Evolutionary conservation across 176 grass and related monocot genomes (phyloP), one percentile per base, ranked within the genome.

Genomic region (Lolium multiflorum): DNA sequence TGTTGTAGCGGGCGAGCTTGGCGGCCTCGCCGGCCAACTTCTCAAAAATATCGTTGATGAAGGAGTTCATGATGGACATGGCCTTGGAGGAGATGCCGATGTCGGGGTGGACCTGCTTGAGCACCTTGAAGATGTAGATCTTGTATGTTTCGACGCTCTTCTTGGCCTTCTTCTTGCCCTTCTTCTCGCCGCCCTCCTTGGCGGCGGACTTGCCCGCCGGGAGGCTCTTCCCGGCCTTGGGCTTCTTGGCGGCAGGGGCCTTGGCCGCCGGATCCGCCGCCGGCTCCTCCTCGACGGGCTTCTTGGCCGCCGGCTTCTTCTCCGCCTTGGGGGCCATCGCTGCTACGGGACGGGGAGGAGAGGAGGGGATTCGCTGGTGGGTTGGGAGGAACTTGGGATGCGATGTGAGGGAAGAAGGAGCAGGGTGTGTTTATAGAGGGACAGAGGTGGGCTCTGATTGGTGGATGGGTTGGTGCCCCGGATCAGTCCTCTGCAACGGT

Each of bases 111-210:
- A 97, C 95, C 89, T 97, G 92, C 89, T 97, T 97, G 1, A 97
- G 89, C 8, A 97, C 92, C 91, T 97, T 95, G 74, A 97, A 97
- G 62, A 95, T 97, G 87, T 97, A 97, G 76, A 97, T 95, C 91
- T 95, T 97, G 66, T 97, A 95, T 0, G 93, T 95, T 87, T 97
- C 95, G 0, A 90, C 88, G 63, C 72, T 70, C 72, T 90, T 90
- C 88, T 90, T 90, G 14, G n/a, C 73, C 79, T 83, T 90, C 84
- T 90, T 90, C 73, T 6, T 26, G 21, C 71, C 71, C 71, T 6
- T 74, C 46, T 50, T 74, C n/a, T 74, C 71, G 46, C 46, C 22
- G 71, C 46, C 46, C 41, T 44, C 41, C 41, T 44, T 44, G 41
- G 41, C 7, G 41, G 41, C 41, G 41, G 41, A 7, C 3, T 44